Evolutionary conservation across 2,329 filamentous ascomycete species (phyloP).

Genomic region (Diaporthe aspalathi): DNA sequence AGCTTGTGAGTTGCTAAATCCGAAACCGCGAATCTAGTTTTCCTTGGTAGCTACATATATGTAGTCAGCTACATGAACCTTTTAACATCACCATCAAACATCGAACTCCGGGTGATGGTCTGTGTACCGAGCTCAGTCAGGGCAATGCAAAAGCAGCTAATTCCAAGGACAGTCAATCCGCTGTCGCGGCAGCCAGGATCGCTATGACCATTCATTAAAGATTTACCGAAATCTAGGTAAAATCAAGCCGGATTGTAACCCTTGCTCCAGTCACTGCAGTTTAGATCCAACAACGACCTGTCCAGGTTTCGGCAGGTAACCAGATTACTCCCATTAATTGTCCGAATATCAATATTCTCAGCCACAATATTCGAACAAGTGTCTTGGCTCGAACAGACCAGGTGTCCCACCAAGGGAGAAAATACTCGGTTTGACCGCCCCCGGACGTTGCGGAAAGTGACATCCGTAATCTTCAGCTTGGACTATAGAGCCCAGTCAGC

Average conservation of each 20-base stretch:
- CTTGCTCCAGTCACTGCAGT: conserved; percentile 37
- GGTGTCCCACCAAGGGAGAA: conserved; percentile 43
- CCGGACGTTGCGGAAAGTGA: conserved; percentile 65
- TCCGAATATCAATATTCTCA: conserved; percentile 43
- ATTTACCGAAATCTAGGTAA: not conserved
- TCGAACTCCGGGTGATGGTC: too few relatives aligned
- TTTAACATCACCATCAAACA: too few relatives aligned
- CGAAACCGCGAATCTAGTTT: too few relatives aligned
- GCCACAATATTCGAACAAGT: conserved; percentile 43
- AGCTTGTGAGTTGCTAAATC: too few relatives aligned
- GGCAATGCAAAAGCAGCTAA: too few relatives aligned
- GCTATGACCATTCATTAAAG: not conserved
- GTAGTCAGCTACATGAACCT: too few relatives aligned
- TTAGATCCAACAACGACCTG: conserved; percentile 42
- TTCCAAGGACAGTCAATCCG: too few relatives aligned
- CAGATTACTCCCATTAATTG: conserved; percentile 41
- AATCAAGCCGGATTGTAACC: conserved; percentile 11
- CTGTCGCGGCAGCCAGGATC: too few relatives aligned
- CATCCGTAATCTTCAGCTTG: conserved; percentile 62
- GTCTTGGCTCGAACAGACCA: conserved; percentile 43
- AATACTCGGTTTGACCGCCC: conserved; percentile 55
- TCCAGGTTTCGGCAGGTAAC: conserved; percentile 45
- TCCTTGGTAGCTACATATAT: too few relatives aligned
- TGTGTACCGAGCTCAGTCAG: too few relatives aligned
- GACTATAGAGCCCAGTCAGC: conserved; percentile 45